Evolutionary conservation across 305 asterid species (phyloP).

Genomic region (Rubia peregrina): DNA sequence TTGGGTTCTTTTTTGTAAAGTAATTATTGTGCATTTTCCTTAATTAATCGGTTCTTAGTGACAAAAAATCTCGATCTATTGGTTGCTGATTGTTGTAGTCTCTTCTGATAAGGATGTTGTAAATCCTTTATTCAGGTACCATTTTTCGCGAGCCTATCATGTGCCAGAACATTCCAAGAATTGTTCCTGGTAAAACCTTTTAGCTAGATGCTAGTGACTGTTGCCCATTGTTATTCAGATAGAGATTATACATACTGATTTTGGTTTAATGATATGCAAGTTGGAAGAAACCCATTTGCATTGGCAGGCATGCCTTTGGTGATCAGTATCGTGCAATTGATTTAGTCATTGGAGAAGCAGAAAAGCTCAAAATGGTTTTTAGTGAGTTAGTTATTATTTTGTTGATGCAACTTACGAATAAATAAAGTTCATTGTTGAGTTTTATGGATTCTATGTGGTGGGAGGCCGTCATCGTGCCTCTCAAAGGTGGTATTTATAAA

Average conservation of each 20-base stretch:
- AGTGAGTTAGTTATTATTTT: slow-evolving; percentile 34
- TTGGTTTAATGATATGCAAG: slow-evolving; percentile 33
- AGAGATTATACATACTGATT: slow-evolving; percentile 8
- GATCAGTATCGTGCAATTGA: slow-evolving; percentile 91
- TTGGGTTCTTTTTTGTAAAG: neutral
- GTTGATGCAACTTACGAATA: neutral
- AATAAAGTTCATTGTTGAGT: neutral
- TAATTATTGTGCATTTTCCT: neutral
- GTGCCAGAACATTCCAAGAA: slow-evolving; percentile 71
- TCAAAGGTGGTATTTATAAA: too few species aligned
- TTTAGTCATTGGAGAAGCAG: slow-evolving; percentile 58
- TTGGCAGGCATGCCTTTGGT: slow-evolving; percentile 91
- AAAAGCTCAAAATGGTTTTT: slow-evolving; percentile 80
- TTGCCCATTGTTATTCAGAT: slow-evolving; percentile 15
- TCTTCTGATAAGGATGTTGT: slow-evolving; percentile 15
- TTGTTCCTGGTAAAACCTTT: slow-evolving; percentile 56
- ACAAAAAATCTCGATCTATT: neutral
- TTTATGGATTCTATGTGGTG: too few species aligned
- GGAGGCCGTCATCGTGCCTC: too few species aligned
- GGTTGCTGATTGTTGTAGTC: neutral
- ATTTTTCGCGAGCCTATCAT: slow-evolving; percentile 86
- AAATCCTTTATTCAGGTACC: slow-evolving; percentile 48
- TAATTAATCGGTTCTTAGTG: neutral
- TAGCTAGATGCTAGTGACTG: slow-evolving; percentile 12
- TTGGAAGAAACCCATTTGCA: slow-evolving; percentile 89